These are phyloP conservation scores for Nigrospora oryzae DNA, from an alignment of 2,329 filamentous ascomycete genomes.

Conservation along the genomic window DNA sequence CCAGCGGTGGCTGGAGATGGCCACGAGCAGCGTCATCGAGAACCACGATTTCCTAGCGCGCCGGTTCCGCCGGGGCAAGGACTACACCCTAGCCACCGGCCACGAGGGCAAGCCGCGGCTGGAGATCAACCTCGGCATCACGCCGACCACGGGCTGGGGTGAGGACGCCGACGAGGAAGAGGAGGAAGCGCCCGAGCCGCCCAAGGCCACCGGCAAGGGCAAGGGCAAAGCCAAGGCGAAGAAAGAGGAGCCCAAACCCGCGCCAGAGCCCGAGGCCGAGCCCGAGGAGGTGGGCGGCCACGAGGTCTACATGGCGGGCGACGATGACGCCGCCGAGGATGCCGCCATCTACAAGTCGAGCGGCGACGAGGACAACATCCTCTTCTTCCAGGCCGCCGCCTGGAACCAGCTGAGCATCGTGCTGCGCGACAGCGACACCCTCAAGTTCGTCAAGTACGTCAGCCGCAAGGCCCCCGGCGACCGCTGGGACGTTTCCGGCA, in stretches of 20 bases:
- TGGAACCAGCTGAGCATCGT: slow-evolving; percentile 95
- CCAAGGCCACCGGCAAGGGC: slow-evolving; percentile 8
- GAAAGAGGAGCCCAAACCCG: slow-evolving; percentile 10
- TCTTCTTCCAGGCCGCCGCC: slow-evolving; percentile 53
- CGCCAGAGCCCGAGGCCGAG: slow-evolving; percentile 22
- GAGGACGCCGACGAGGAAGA: slow-evolving; percentile 49
- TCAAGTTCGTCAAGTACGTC: slow-evolving; percentile 96
- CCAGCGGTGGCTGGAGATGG: slow-evolving; percentile 78
- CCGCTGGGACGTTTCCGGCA: slow-evolving; percentile 81
- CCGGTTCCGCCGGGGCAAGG: slow-evolving; percentile 75
- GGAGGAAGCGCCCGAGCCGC: slow-evolving; percentile 15
- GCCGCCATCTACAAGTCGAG: slow-evolving; percentile 81
- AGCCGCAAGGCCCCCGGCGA: slow-evolving; percentile 76
- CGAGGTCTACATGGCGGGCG: slow-evolving; percentile 90
- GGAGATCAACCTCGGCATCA: slow-evolving; percentile 81
- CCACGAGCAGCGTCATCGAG: slow-evolving; percentile 67
- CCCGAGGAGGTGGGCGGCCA: slow-evolving; percentile 62
- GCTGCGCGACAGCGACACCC: slow-evolving; percentile 72
- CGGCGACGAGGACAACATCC: slow-evolving; percentile 65
- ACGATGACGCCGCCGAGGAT: slow-evolving; percentile 63
- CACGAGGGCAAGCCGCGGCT: slow-evolving; percentile 71
- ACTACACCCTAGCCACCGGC: slow-evolving; percentile 88
- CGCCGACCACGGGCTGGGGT: slow-evolving; percentile 79
- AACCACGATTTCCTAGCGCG: slow-evolving; percentile 74
- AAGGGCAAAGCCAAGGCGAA: slow-evolving; percentile 17